Evolutionary conservation across 441 rosid genomes (phyloP), one percentile per base, ranked within the genome.

Genomic region (Raphanus hybrid): DNA sequence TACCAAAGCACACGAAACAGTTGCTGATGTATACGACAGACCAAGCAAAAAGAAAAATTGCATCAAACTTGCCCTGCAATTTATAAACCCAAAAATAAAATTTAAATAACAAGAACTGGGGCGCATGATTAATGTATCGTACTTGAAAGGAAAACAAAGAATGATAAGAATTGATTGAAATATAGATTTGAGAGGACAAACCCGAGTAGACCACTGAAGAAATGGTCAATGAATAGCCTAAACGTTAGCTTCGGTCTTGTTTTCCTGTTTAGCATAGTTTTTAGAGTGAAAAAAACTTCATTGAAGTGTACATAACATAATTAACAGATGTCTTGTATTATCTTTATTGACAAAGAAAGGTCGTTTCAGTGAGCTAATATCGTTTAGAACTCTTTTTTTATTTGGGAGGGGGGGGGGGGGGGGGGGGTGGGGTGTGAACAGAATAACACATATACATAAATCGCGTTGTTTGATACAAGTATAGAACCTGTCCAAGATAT

Each of bases 41-140:
- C 93, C 91, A 11, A 85, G 77, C 68, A 89, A 84, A 65, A 85
- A 82, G 78, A 83, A 77, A 69, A 85, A 89, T 39, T 86, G 89
- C 15, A 83, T 52, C n/a, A 89, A 78, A 29, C 89, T 86, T 23
- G 82, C 86, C 81, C 93, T 87, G 86, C 10, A 59, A 55, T 57
- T 15, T 59, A 34, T 26, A 20, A 27, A 66, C 26, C 45, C 66
- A 29, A 26, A 6, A 43, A n/a, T 9, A 41, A 41, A 3, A 29
- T 29, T 0, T 1, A 11, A 64, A 23, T 23, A 52, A 6, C 16
- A 11, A n/a, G 27, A 35, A 64, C n/a, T 26, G 57, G 12, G 55
- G 35, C 69, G 29, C 58, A 18, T 32, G 15, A 55, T 45, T 48
- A 41, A 18, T 23, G 65, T 65, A 69, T 60, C 20, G 20, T 29